Conservation (phyloP, 1,139 yeast genomes). For the Arxiozyma slooffiae region DNA sequence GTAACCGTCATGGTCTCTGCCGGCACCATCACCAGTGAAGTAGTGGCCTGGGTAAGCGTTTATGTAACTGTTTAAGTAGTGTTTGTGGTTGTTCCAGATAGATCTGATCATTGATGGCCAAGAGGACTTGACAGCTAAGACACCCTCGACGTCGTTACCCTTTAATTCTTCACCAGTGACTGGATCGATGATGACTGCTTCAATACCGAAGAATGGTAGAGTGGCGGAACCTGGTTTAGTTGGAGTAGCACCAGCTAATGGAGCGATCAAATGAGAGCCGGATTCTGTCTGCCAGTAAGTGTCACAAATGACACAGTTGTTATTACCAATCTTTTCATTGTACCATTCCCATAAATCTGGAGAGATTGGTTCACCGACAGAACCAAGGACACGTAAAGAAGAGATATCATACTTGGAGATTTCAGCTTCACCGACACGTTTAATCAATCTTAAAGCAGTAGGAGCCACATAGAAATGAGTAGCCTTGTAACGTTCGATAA, state of each 20-base stretch:
- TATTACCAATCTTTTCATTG: constrained; percentile 81
- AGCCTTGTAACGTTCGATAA: constrained; percentile 83
- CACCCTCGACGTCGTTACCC: constrained; percentile 95
- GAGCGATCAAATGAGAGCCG: constrained; percentile 92
- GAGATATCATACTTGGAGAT: constrained; percentile 78
- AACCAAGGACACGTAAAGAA: constrained; percentile 89
- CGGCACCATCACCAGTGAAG: constrained; percentile 99
- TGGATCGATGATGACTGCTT: constrained; percentile 85
- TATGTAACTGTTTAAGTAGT: constrained; percentile 87
- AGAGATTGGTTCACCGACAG: constrained; percentile 98
- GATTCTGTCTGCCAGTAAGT: constrained; percentile 99
- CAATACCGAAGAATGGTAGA: constrained; percentile 90
- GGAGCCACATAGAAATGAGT: constrained; percentile 98
- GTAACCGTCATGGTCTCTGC: constrained; percentile 93
- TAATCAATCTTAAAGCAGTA: constrained; percentile 88
- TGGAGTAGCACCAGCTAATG: constrained; percentile 88
- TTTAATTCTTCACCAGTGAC: constrained; percentile 71
- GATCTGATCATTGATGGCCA: constrained; percentile 99
- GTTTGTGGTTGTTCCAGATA: constrained; percentile 81
- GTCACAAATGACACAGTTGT: constrained; percentile 77
- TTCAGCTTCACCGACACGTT: constrained; percentile 85
- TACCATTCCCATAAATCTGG: constrained; percentile 99
- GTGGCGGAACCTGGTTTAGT: constrained; percentile 97
- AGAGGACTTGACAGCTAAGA: constrained; percentile 72
- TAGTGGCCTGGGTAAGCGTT: constrained; percentile 94